phyloP scores from a whole-genome alignment of 202 grass and related monocot species.

The Schoenoplectus triqueter region DNA sequence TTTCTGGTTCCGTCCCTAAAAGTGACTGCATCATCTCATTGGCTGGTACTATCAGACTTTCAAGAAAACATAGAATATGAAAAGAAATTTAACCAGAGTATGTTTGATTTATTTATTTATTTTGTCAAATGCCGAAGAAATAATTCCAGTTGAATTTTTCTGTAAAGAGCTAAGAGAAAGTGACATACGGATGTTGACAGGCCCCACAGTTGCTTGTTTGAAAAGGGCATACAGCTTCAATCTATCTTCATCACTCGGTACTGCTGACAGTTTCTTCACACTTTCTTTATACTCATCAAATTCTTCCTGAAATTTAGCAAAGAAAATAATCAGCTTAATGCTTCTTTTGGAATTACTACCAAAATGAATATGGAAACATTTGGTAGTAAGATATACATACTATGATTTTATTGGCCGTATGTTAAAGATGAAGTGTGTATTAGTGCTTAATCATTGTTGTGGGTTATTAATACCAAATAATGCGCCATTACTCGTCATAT shows the following conservation, averaged over 20 bases:
- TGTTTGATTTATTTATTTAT: not conserved
- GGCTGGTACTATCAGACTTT: not conserved
- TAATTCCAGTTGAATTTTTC: not conserved
- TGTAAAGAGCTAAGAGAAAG: not conserved
- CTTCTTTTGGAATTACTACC: not conserved
- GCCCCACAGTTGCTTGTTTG: slow-evolving; percentile 65
- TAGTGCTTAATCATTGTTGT: too few relatives aligned
- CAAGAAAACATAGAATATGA: not conserved
- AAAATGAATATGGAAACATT: too few relatives aligned
- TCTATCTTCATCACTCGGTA: slow-evolving; percentile 49
- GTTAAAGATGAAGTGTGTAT: too few relatives aligned
- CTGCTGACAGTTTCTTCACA: slow-evolving; percentile 55
- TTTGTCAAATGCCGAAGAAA: not conserved
- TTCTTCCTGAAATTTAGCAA: slow-evolving; percentile 50
- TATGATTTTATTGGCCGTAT: too few relatives aligned
- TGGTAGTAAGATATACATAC: too few relatives aligned
- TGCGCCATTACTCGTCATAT: too few relatives aligned
- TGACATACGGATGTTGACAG: slow-evolving; percentile 53
- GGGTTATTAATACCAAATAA: too few relatives aligned
- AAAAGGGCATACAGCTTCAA: slow-evolving; percentile 58
- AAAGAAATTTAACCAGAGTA: not conserved
- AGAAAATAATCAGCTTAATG: not conserved
- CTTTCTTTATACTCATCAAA: slow-evolving; percentile 61
- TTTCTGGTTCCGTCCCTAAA: not conserved
- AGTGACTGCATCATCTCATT: not conserved